Conservation (phyloP, 169 alveolate species). For the Cryptosporidium meleagridis region DNA sequence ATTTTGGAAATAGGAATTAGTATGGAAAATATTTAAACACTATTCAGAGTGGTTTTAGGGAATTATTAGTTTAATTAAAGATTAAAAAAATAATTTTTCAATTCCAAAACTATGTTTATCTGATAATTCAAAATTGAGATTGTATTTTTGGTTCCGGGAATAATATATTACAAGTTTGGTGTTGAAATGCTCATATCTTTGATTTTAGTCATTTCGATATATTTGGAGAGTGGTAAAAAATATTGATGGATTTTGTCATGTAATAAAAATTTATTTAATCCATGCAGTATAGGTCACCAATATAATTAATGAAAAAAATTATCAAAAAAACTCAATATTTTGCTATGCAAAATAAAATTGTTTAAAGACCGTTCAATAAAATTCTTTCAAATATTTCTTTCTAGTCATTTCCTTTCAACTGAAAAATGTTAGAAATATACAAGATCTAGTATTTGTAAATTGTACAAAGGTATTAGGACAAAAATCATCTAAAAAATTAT, state of each 20-base stretch:
- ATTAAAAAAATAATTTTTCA: background rate
- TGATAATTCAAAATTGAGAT: conserved; percentile 20
- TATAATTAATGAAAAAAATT: background rate
- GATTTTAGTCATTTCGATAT: conserved; percentile 8
- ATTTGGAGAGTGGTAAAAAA: background rate
- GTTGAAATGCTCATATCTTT: background rate
- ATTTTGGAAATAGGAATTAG: background rate
- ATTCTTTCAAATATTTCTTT: background rate
- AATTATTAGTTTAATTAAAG: background rate
- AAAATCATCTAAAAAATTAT: background rate
- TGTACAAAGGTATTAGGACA: background rate
- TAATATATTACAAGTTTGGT: background rate
- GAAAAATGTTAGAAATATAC: background rate
- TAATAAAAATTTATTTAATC: background rate
- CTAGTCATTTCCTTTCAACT: background rate
- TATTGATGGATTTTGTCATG: background rate
- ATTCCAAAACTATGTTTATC: background rate
- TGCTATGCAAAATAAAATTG: background rate
- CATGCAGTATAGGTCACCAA: background rate
- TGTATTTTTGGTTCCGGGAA: conserved; percentile 8
- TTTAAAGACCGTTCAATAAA: background rate
- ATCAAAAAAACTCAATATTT: conserved; percentile 4
- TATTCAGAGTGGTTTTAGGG: background rate
- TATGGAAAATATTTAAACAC: background rate
- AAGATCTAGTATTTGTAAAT: background rate